Base-by-base conservation (phyloP, 2,329 filamentous ascomycete species). In the Fusarium foetens region DNA sequence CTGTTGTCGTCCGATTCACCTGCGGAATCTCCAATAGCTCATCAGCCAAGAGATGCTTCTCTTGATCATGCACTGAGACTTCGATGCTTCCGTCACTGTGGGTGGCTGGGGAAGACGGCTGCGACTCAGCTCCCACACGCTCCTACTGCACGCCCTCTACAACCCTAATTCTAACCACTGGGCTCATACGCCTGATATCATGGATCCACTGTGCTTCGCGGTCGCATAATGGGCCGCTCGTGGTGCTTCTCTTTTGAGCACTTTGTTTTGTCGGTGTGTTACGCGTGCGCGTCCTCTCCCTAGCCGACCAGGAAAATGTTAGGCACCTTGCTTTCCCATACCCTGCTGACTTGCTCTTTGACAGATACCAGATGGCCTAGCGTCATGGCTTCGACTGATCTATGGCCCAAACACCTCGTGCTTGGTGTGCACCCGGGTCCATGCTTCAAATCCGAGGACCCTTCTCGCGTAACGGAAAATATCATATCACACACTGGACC, bases 201-300 rank as follows among this genome's bases (percentile, higher is more conserved):
- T 75, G 68, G 71, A 76, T 78, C 79, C 79, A 80, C 79, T 77
- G 73, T 76, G 78, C 78, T 77, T 77, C 76, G 71, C 72, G 79
- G 79, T 78, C 79, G 79, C 79, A 80, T 80, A 68, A 75, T 75
- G 59, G 70, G 70, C 70, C 79, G 79, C 77, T 79, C 79, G 70
- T 75, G 66, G 66, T 77, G 68, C 68, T 66, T 69, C 72, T 67
- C 66, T 68, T 68, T 75, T 65, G 63, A 76, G 74, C 73, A 71
- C 54, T 71, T 73, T 76, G 74, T 73, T 79, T 77, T 77, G 79
- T 80, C 80, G 80, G 80, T 81, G 79, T 80, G 78, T 80, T 80
- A 75, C 75, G 70, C 74, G 73, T 80, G 75, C 74, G 77, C 77
- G 77, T 76, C 75, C 71, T 76, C 52, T 63, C 64, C 53, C 62